Evolutionary conservation across 257 asterid species (phyloP).

Genomic region (Jaltomata sinuosa): DNA sequence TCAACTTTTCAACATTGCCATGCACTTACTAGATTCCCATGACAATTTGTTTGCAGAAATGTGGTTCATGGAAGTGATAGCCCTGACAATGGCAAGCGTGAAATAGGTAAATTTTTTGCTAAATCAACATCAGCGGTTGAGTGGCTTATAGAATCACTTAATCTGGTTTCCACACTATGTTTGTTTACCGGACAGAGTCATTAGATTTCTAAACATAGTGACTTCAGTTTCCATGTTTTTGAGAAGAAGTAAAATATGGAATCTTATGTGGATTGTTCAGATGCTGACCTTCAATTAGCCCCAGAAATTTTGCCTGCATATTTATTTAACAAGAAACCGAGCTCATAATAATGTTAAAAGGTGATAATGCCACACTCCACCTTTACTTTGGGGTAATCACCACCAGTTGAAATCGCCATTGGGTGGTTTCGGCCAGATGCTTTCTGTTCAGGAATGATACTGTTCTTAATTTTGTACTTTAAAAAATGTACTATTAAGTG

Average conservation of each 20-base stretch:
- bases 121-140: background rate
- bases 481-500: background rate
- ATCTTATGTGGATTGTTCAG: background rate
- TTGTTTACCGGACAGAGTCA: background rate
- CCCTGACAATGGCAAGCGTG: constrained; percentile 81
- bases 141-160: background rate
- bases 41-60: constrained; percentile 43
- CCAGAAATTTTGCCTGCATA: background rate
- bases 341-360: background rate
- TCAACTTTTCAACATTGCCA: background rate
- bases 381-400: background rate
- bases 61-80: constrained; percentile 98
- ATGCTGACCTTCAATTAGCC: background rate
- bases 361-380: background rate
- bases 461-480: background rate
- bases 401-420: background rate
- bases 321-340: background rate
- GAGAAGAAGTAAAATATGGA: background rate
- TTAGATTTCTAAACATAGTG: background rate
- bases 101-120: constrained; percentile 46
- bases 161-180: background rate
- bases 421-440: background rate
- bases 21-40: background rate
- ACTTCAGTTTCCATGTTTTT: background rate
- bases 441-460: background rate